phyloP scores from a whole-genome alignment of 1,284 basidiomycete genomes.

The Ganoderma multipileum region DNA sequence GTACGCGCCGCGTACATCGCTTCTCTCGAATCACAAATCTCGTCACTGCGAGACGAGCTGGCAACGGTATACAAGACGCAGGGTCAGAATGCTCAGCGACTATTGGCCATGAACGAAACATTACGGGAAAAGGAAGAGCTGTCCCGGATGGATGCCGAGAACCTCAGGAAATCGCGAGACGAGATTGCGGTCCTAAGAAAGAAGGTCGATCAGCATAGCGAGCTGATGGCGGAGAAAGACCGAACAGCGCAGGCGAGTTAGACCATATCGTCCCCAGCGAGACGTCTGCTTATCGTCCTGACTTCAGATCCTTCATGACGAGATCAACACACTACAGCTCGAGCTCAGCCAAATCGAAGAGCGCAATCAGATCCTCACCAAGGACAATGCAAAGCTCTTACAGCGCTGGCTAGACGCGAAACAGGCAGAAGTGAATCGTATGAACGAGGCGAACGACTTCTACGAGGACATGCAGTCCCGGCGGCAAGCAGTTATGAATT shows the following conservation, averaged over 20 bases:
- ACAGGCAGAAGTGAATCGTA: conserved; percentile 90
- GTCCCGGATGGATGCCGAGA: conserved; percentile 79
- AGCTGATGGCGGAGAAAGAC: conserved; percentile 89
- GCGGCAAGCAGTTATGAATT: conserved; percentile 62
- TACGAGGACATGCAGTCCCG: conserved; percentile 82
- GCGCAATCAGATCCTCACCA: conserved; percentile 83
- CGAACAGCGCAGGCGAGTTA: conserved; percentile 80
- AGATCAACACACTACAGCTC: conserved; percentile 88
- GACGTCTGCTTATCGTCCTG: not conserved
- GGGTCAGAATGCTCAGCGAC: conserved; percentile 92
- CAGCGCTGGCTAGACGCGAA: conserved; percentile 97
- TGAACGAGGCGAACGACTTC: conserved; percentile 92
- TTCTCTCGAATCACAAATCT: conserved; percentile 93
- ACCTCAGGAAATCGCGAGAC: conserved; percentile 72
- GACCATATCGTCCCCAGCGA: not conserved
- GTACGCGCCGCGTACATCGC: conserved; percentile 87
- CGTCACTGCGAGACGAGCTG: conserved; percentile 88
- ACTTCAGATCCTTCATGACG: conserved; percentile 88
- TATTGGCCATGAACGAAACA: conserved; percentile 93
- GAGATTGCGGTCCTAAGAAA: conserved; percentile 75
- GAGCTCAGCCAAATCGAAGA: conserved; percentile 91
- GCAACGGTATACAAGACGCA: conserved; percentile 96
- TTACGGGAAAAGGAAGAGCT: conserved; percentile 91
- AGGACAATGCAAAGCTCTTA: conserved; percentile 93
- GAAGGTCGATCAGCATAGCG: conserved; percentile 85